Conservation (phyloP, 345 rosid species). For the Camelina sativa region DNA sequence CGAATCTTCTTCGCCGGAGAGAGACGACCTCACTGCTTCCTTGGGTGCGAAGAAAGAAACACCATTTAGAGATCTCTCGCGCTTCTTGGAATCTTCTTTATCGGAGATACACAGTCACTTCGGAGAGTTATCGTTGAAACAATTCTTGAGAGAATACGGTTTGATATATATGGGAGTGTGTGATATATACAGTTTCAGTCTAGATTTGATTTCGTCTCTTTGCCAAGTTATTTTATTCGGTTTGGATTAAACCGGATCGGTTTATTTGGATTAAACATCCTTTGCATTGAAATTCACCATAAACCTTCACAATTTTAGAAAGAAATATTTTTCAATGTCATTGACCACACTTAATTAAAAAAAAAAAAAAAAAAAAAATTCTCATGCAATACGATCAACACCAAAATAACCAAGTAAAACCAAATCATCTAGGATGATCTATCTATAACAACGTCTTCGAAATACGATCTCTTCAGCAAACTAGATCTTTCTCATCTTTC, state of each 20-base stretch:
- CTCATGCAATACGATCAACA: no score
- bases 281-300: neutral
- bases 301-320: neutral
- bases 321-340: neutral
- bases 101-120: neutral
- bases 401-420: neutral
- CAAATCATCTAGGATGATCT: no score
- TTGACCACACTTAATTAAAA: neutral
- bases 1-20: neutral
- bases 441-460: no score
- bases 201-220: no score
- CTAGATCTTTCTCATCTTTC: no score
- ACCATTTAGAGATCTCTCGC: neutral
- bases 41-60: slow-evolving; percentile 8
- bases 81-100: neutral
- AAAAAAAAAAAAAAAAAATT: no score
- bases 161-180: no score
- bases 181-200: no score
- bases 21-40: neutral
- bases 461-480: neutral
- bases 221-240: no score
- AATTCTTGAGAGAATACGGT: neutral
- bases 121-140: neutral
- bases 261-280: no score
- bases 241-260: no score